Evolutionary conservation across 495 filamentous ascomycete species (phyloP).

Genomic region (Acidomyces sp.): DNA sequence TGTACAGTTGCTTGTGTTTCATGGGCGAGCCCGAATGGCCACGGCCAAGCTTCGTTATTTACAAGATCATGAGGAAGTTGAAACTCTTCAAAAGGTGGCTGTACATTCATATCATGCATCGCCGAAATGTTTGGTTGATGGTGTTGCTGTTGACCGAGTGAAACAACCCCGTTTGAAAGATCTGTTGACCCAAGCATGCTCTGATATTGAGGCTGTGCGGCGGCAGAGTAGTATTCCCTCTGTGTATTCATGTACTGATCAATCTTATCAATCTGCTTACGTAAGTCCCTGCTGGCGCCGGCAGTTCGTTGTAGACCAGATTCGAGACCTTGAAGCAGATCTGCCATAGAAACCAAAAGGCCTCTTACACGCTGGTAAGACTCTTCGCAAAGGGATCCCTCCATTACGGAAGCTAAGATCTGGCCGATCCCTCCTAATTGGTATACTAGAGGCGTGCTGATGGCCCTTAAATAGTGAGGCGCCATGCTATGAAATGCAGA

Average conservation of each 20-base stretch:
- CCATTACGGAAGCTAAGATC: slow-evolving; percentile 38
- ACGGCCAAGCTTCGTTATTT: slow-evolving; percentile 27
- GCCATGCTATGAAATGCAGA: slow-evolving; percentile 35
- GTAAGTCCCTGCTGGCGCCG: slow-evolving; percentile 32
- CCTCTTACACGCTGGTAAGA: slow-evolving; percentile 34
- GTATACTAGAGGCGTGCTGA: slow-evolving; percentile 39
- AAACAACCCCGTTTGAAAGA: too few relatives aligned
- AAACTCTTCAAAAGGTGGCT: slow-evolving; percentile 22
- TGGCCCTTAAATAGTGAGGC: slow-evolving; percentile 34
- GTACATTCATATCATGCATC: not conserved
- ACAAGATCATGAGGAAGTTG: slow-evolving; percentile 32
- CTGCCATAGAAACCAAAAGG: slow-evolving; percentile 36
- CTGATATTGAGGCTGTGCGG: slow-evolving; percentile 21
- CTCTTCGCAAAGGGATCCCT: slow-evolving; percentile 35
- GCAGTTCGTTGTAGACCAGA: slow-evolving; percentile 30
- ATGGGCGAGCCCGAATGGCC: slow-evolving; percentile 30
- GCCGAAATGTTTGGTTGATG: slow-evolving; percentile 7
- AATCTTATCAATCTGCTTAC: slow-evolving; percentile 34
- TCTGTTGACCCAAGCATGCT: slow-evolving; percentile 12
- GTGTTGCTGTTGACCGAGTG: slow-evolving; percentile 15
- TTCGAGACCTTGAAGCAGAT: slow-evolving; percentile 37
- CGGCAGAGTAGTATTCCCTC: not conserved
- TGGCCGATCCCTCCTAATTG: slow-evolving; percentile 39
- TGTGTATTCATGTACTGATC: slow-evolving; percentile 35
- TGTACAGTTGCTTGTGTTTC: too few relatives aligned